Base-by-base conservation (phyloP, 2,329 filamentous ascomycete species). In the Neodidymelliopsis sp. region DNA sequence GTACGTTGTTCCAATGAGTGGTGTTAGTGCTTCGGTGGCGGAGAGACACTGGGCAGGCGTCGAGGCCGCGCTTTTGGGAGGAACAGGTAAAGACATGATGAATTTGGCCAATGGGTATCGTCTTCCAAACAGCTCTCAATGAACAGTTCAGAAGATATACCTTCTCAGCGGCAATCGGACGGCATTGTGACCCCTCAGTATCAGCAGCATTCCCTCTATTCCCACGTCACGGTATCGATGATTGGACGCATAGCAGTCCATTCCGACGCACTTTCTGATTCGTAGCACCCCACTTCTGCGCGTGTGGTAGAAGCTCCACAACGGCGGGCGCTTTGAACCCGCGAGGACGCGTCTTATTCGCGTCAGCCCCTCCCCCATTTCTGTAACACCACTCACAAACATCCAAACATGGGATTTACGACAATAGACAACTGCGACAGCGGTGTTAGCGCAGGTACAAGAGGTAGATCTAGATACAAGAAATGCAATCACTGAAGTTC, bases 1-100 rank as follows among this genome's bases (percentile, higher is more conserved):
- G 68, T 96, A 89, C 71, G 89, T 97, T 35, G 82, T 75, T 47
- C 86, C 84, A 6, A 90, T 94, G 43, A 97, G 75, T 18, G 84
- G 77, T 28, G 81, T 77, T 23, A 89, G 76, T 27, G 80, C 76
- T 34, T 73, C 67, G 23, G 62, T 59, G 18, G 68, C 67, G 43
- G 61, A 67, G 41, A 49, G 38, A 6, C 59, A 50, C 40, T 56
- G 57, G 20, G 63, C 60, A 41, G 67, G 59, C 24, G 57, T 52
- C n/a, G 66, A 49, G n/a, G 62, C 67, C 13, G 58, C 52, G 41
- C 66, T 65, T 45, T 56, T 65, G 15, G 67, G 69, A 19, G 65
- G 65, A 27, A 54, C 47, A 9, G 68, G 67, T 20, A 72, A 41
- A 36, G 61, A 53, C 69, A 72, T 72, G 38, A 27, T 44, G 35